These are phyloP conservation scores for Trichoderma sp. DNA, from an alignment of 2,329 filamentous ascomycete species.

Conservation along the genomic window DNA sequence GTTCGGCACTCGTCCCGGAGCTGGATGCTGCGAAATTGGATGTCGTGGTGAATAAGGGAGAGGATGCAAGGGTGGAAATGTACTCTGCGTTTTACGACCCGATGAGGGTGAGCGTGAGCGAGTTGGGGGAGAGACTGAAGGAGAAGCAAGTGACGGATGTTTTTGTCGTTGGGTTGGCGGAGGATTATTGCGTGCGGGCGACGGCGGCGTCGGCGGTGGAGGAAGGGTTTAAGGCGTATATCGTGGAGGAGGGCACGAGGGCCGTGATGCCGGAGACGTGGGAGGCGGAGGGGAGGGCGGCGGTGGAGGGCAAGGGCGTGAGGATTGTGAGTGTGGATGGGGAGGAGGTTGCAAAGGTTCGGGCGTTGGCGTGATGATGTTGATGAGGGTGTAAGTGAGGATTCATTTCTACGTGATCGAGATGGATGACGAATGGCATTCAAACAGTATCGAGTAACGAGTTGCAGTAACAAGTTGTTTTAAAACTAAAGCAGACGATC, in stretches of 20 bases:
- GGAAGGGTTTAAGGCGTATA: conserved; percentile 72
- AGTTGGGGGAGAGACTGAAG: conserved; percentile 57
- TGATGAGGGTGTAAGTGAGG: neutral
- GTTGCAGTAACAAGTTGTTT: neutral
- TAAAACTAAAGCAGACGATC: neutral
- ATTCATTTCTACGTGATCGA: neutral
- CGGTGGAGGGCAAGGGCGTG: neutral
- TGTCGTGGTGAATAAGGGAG: conserved; percentile 72
- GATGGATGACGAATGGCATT: neutral
- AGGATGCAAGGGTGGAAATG: conserved; percentile 75
- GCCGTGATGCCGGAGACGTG: conserved; percentile 64
- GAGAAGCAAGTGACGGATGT: conserved; percentile 67
- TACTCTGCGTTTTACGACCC: conserved; percentile 89
- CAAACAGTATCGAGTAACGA: too few species aligned
- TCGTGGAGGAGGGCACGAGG: conserved; percentile 75
- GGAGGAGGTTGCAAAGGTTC: neutral
- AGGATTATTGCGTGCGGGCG: conserved; percentile 82
- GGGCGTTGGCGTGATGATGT: neutral
- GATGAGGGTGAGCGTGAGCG: conserved; percentile 63
- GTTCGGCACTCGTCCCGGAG: conserved; percentile 71
- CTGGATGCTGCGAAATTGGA: conserved; percentile 61
- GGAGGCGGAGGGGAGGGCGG: conserved; percentile 48
- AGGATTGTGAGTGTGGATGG: neutral
- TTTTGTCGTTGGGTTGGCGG: conserved; percentile 80
- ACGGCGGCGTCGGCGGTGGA: conserved; percentile 75